Evolutionary conservation across 768 basidiomycete species (phyloP).

Genomic region (Podaxis sp.): DNA sequence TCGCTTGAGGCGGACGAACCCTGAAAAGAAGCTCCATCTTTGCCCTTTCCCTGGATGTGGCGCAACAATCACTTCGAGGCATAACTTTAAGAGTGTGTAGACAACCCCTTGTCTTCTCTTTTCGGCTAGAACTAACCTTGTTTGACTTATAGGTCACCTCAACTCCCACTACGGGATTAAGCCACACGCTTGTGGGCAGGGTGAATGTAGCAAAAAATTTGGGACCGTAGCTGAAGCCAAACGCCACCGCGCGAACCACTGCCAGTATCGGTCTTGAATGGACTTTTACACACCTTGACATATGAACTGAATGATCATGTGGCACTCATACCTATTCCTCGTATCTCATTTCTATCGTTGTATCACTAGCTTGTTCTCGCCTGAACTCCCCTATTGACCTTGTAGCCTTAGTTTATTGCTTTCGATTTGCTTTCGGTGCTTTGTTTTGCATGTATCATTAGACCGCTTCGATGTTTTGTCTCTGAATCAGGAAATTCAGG

Average conservation of each 20-base stretch:
- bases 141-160: not conserved
- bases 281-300: not conserved
- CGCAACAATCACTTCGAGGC: slow-evolving; percentile 12
- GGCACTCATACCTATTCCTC: not conserved
- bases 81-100: slow-evolving; percentile 11
- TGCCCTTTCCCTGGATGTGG: slow-evolving; percentile 6
- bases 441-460: not conserved
- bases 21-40: not conserved
- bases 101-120: not conserved
- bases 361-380: not conserved
- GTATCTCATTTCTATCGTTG: not conserved
- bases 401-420: not conserved
- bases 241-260: slow-evolving; percentile 11
- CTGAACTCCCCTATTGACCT: not conserved
- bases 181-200: slow-evolving; percentile 9
- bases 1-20: slow-evolving; percentile 8
- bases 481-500: not conserved
- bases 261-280: not conserved
- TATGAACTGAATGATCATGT: not conserved
- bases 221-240: slow-evolving; percentile 12
- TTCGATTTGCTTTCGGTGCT: not conserved
- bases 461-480: not conserved
- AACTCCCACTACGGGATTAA: slow-evolving; percentile 10
- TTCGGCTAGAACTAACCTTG: not conserved
- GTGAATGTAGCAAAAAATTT: not conserved